A percentile compares a stretch with the other conserved stretches of the same genome.
Conservation (phyloP, 2,329 filamentous ascomycete species). For the Alternaria tenuissima region DNA sequence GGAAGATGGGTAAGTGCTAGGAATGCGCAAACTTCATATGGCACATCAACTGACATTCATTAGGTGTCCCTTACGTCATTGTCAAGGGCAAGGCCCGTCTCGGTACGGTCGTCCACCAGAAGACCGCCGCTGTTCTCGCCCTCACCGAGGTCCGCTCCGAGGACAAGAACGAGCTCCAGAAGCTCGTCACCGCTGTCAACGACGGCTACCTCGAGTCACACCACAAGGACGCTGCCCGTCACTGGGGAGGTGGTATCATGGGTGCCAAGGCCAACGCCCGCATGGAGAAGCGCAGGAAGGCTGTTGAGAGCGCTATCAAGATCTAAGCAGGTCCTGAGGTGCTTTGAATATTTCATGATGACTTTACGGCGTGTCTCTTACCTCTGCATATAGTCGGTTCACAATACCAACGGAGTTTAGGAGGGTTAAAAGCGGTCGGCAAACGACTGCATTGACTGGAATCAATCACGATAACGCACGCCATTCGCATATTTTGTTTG, state of each 20-base stretch:
- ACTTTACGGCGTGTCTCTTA: constrained; percentile 51
- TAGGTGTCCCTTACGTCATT: constrained; percentile 84
- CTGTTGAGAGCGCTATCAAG: constrained; percentile 93
- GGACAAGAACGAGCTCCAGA: constrained; percentile 98
- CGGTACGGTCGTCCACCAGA: constrained; percentile 99
- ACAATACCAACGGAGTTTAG: constrained; percentile 52
- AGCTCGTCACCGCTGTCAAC: constrained; percentile 96
- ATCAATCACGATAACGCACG: constrained; percentile 47
- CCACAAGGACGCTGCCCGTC: constrained; percentile 87
- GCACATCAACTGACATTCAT: neutral
- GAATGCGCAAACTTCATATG: neutral
- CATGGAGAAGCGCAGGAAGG: constrained; percentile 90
- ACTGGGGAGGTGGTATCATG: constrained; percentile 99
- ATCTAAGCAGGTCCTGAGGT: constrained; percentile 70
- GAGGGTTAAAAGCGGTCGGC: constrained; percentile 49
- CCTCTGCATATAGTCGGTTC: constrained; percentile 52
- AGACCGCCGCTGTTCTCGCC: constrained; percentile 97
- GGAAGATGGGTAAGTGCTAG: constrained; percentile 82
- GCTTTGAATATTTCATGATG: constrained; percentile 39
- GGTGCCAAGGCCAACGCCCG: constrained; percentile 86
- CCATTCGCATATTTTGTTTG: constrained; percentile 33
- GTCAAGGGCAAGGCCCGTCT: constrained; percentile 99
- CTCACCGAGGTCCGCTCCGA: constrained; percentile 96
- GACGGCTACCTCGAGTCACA: constrained; percentile 91
- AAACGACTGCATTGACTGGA: constrained; percentile 46